Conservation (phyloP, 139 green algal species). For the Closterium sp. region DNA sequence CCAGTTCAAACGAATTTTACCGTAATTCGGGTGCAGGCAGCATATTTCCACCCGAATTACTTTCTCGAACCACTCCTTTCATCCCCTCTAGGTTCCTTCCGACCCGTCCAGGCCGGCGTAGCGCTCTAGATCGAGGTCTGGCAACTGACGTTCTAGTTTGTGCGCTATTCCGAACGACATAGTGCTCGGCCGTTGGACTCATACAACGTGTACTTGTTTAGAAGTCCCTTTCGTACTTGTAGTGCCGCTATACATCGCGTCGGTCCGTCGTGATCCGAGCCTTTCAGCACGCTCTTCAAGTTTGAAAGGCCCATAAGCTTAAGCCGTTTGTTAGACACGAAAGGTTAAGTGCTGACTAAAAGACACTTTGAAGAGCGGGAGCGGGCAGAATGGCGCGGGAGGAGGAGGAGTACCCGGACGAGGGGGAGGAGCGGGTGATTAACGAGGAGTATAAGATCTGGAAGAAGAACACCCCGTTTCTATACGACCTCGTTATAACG, state of each 20-base stretch:
- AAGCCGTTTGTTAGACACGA: neutral
- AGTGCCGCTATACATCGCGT: too few species aligned
- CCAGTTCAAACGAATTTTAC: too few species aligned
- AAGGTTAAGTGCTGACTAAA: neutral
- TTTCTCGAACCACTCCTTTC: too few species aligned
- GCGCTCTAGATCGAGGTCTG: too few species aligned
- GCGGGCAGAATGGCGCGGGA: conserved; percentile 41
- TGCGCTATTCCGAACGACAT: neutral
- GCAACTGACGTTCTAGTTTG: neutral
- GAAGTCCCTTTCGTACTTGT: neutral
- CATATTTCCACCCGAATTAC: too few species aligned
- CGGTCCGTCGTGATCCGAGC: too few species aligned
- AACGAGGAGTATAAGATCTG: conserved; percentile 99
- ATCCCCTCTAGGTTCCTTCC: too few species aligned
- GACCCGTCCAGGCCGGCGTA: too few species aligned
- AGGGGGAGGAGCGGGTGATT: conserved; percentile 82
- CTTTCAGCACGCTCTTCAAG: too few species aligned
- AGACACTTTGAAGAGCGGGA: neutral
- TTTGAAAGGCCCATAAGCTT: too few species aligned
- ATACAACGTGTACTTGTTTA: neutral
- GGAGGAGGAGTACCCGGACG: conserved; percentile 70
- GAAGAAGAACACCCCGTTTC: conserved; percentile 99
- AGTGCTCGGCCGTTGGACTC: neutral
- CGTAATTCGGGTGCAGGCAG: too few species aligned
- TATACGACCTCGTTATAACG: conserved; percentile 99